Evolutionary conservation across 2,329 filamentous ascomycete genomes (phyloP), one percentile per base, ranked within the genome.

Genomic region (Emericellopsis cladophorae): DNA sequence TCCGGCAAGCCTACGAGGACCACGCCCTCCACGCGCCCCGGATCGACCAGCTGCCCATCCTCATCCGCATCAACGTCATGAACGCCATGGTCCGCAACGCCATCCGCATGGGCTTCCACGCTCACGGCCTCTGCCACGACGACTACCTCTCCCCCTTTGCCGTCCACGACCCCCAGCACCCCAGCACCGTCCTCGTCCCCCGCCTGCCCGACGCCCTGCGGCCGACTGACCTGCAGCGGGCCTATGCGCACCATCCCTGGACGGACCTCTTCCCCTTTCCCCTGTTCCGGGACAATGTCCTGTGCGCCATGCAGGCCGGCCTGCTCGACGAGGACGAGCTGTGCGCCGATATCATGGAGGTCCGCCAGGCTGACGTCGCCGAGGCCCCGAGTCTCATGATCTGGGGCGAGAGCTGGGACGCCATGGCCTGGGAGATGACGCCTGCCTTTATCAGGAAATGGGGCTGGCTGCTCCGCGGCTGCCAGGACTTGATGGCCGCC

Each of bases 361-460:
- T 14, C 10, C 9, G 9, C 3, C 16, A 37, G 11, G 21, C 8
- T 5, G 3, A 11, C 14, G 12, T 21, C 11, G 15, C 34, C 11
- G 34, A 12, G 14, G 34, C 18, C 34, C 22, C n/a, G 37, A 26
- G 40, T 1, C 35, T 72, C 2, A 52, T 71, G 11, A 61, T 71
- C 2, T 72, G 68, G 69, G 65, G 66, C 1, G 61, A 68, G 9
- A 57, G 68, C 0, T 68, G 60, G 58, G 58, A 70, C 40, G 42
- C 56, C 2, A 40, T 44, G 0, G 64, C 56, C 12, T 74, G 68
- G 68, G 70, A 74, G 46, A 51, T 65, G 1, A 68, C 59, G 0
- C 54, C 59, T 14, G 39, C 43, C 0, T 71, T 73, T 45, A 44
- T 64, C 6, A 49, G 52, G 22, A 70, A 68, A 44, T 73, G 66